Base-by-base conservation (phyloP, 2,329 filamentous ascomycete genomes). In the Trichophyton schoenleinii region DNA sequence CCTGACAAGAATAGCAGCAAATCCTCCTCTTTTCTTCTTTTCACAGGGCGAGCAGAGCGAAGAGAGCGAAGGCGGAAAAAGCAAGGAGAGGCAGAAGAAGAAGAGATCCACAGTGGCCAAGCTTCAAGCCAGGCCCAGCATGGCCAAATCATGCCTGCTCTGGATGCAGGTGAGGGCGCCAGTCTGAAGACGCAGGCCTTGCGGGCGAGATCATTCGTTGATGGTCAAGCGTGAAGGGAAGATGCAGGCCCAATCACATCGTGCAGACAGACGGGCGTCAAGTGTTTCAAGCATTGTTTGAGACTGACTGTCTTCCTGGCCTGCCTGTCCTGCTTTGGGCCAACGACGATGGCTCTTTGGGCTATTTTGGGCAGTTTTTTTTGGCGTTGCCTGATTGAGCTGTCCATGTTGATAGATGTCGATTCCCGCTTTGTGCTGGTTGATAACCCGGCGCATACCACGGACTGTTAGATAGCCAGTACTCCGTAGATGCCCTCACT, bases 1-100 rank as follows among this genome's bases (percentile, higher is more conserved):
- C 55, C 36, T 58, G 55, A 58, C 55, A 58, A 58, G 55, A 58
- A 58, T 58, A 58, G 55, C 55, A 58, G 34, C 55, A 58, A 44
- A 38, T 38, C 34, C 34, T 38, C 41, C 41, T 44, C n/a, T 44
- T 44, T 44, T 13, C 38, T 11, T 41, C 38, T 36, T n/a, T 22
- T 18, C 36, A 42, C 55, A 58, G 55, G n/a, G 41, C 55, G 34
- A 36, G 55, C 55, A 36, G n/a, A 20, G 55, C 28, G 55, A 31
- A n/a, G 15, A 18, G 41, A 18, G 41, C 6, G 41, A 18, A 18
- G n/a, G 13, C 15, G 41, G 5, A 18, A 44, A 44, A 44, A 44
- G 41, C 15, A 38, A 38, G 8, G 41, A 15, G 41, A 18, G 8
- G 41, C 3, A n/a, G 41, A 18, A 18, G n/a, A 44, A 44, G n/a